Conservation (phyloP, 306 rosid genomes). For the Carpinus viminea region DNA sequence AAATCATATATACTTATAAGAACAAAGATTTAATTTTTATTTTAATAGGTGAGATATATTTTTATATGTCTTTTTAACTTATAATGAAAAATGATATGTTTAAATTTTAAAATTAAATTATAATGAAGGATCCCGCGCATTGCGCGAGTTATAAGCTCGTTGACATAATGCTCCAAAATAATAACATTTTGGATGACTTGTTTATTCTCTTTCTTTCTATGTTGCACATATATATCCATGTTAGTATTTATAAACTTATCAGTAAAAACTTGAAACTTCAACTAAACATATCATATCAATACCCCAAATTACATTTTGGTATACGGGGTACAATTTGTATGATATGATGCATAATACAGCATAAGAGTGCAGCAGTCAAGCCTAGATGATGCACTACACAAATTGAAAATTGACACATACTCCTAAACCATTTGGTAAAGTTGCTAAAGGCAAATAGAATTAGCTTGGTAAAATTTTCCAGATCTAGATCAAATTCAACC, state of each 20-base stretch:
- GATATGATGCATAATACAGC: background rate
- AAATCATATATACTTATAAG: no score
- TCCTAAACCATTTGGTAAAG: slow-evolving; percentile 1
- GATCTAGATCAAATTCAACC: background rate
- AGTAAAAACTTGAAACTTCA: background rate
- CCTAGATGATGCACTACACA: background rate
- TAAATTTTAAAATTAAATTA: no score
- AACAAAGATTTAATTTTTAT: no score
- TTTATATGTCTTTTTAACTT: no score
- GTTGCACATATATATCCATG: background rate
- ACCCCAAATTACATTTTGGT: background rate
- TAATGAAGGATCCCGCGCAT: no score
- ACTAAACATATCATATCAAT: background rate
- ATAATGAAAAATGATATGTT: no score
- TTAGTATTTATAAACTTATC: background rate
- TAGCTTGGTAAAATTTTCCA: background rate
- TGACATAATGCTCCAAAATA: background rate
- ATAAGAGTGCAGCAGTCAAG: background rate
- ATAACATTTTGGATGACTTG: background rate
- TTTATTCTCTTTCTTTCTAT: background rate
- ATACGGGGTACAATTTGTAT: background rate
- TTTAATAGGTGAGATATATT: no score
- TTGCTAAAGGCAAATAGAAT: background rate
- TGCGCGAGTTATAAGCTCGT: no score
- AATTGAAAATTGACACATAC: background rate